These are phyloP conservation scores for Neltuma alba DNA, from an alignment of 306 rosid species.

Conservation along the genomic window DNA sequence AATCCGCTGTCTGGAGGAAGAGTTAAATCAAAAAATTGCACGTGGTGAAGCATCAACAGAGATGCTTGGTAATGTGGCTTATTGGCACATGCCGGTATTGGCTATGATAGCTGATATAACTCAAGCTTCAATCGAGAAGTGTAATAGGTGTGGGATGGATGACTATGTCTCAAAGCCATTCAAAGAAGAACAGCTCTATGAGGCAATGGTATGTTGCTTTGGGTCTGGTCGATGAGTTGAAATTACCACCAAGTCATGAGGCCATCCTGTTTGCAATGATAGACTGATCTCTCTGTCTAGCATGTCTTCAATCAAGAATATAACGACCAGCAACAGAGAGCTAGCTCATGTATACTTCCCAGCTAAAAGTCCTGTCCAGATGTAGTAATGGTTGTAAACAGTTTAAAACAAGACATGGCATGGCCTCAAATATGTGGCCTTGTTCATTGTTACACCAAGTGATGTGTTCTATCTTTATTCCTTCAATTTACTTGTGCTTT, in stretches of 20 bases:
- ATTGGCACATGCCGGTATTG: constrained; percentile 85
- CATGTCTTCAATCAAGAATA: not conserved
- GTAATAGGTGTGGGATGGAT: constrained; percentile 93
- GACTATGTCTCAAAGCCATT: constrained; percentile 86
- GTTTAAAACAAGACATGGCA: constrained; percentile 22
- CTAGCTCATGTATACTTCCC: constrained; percentile 34
- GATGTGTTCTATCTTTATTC: constrained; percentile 1
- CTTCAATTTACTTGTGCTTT: constrained; percentile 18
- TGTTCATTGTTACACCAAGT: constrained; percentile 34
- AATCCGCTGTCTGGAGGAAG: constrained; percentile 61
- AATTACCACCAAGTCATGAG: not conserved
- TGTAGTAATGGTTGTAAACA: constrained; percentile 28
- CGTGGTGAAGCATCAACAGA: constrained; percentile 62
- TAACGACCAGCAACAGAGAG: constrained; percentile 22
- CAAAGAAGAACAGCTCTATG: constrained; percentile 77
- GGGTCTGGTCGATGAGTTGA: constrained; percentile 42
- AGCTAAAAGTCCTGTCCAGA: not conserved
- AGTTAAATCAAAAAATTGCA: constrained; percentile 61
- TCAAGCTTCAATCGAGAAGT: constrained; percentile 76
- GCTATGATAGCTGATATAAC: constrained; percentile 95
- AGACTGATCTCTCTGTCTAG: constrained; percentile 31
- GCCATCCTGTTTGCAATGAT: not conserved
- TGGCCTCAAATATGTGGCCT: constrained; percentile 29
- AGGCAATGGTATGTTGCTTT: constrained; percentile 60
- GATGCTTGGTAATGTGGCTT: constrained; percentile 54